Evolutionary conservation across 2,329 filamentous ascomycete genomes (phyloP).

Genomic region (Verticillium nubilum): DNA sequence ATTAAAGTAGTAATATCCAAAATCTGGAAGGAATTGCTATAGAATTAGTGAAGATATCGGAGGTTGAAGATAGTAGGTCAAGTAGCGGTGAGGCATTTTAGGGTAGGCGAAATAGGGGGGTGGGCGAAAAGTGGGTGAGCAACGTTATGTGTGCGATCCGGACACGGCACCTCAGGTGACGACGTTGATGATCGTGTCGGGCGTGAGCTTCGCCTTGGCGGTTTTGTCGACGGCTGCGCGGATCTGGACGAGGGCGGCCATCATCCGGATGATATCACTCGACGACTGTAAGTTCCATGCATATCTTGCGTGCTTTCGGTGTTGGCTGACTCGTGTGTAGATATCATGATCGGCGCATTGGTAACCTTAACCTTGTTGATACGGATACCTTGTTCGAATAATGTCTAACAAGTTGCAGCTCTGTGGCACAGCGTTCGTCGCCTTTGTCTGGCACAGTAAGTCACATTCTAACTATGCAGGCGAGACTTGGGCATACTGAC

Average conservation of each 20-base stretch:
- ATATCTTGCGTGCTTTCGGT: too few species aligned
- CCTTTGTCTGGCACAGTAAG: constrained; percentile 1
- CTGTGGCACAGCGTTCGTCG: neutral
- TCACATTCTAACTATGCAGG: neutral
- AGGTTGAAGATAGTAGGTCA: too few species aligned
- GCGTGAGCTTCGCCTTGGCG: constrained; percentile 11
- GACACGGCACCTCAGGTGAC: constrained; percentile 4
- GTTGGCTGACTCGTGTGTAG: neutral
- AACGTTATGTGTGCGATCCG: constrained; percentile 5
- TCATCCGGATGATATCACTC: constrained; percentile 9
- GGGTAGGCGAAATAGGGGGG: too few species aligned
- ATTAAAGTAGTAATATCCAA: too few species aligned
- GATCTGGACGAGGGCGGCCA: constrained; percentile 10
- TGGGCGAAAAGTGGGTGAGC: too few species aligned
- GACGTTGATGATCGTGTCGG: constrained; percentile 5
- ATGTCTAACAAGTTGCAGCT: neutral
- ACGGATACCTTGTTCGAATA: neutral
- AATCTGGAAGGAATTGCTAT: too few species aligned
- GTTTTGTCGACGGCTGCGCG: constrained; percentile 8
- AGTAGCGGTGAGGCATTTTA: too few species aligned
- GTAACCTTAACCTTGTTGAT: neutral
- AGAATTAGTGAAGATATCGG: too few species aligned
- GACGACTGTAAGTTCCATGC: constrained; percentile 12
- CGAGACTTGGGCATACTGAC: neutral
- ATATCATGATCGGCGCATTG: neutral